Evolutionary conservation across 768 basidiomycete species (phyloP), one percentile per base, ranked within the genome.

Genomic region (Lactarius hengduanensis): DNA sequence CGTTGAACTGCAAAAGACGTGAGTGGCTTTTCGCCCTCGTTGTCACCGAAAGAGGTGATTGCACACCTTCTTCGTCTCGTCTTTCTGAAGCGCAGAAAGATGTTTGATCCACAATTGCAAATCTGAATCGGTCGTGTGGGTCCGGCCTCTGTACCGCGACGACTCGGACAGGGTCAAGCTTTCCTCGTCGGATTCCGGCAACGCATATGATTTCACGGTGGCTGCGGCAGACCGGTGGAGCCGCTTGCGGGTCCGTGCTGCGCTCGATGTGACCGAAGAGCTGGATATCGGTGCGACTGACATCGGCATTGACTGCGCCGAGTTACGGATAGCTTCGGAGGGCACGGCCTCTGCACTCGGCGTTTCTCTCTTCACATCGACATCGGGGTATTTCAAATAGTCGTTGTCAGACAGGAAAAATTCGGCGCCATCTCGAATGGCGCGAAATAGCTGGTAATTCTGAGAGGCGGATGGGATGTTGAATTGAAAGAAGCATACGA

Each of bases 101-200:
- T 90, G 84, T 71, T 84, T 84, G 72, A 91, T 84, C 90, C 90
- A 92, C 54, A 80, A 76, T 70, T 89, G 87, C 69, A 80, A 76
- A 61, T 81, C 78, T 11, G 79, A 80, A 70, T 84, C 83, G 13
- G 73, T 75, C 15, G 72, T 74, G 32, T 72, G 73, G 72, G 78
- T 79, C 71, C 77, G 78, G 41, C 72, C 70, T 62, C 77, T 75
- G 32, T 74, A 73, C 57, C 76, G 73, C 66, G 72, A 75, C 64
- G 38, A 16, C 73, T 73, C 38, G 72, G 67, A 22, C 64, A 50
- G 78, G 8, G 71, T 76, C 45, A 84, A 84, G 10, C 75, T 77
- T 69, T 90, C 90, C 64, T 90, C 89, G 71, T 90, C 89, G 15
- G 88, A 91, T 73, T 87, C 87, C 1, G 88, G 86, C 18, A 87